phyloP scores from a whole-genome alignment of 2,329 filamentous ascomycete species.

The Proliferodiscus dingleyae region DNA sequence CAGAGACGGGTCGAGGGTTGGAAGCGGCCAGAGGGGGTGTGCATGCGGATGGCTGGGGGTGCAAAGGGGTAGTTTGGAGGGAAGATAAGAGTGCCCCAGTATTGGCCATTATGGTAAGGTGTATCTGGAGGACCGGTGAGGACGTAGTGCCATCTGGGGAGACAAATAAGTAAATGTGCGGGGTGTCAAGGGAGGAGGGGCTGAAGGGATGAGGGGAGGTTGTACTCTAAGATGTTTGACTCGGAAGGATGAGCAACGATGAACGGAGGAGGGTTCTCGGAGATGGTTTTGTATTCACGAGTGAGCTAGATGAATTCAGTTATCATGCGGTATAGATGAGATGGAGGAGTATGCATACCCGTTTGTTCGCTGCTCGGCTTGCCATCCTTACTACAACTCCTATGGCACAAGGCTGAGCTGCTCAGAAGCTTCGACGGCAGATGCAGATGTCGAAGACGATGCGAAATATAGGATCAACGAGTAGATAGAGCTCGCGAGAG shows the following conservation, averaged over 20 bases:
- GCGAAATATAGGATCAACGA: constrained; percentile 24
- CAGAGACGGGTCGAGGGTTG: constrained; percentile 88
- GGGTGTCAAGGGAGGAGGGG: background rate
- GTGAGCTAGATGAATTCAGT: constrained; percentile 43
- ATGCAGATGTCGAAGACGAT: too few species aligned
- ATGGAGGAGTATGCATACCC: constrained; percentile 47
- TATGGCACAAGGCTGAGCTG: constrained; percentile 14
- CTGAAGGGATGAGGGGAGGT: constrained; percentile 10
- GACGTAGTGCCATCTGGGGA: constrained; percentile 80
- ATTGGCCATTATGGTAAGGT: constrained; percentile 90
- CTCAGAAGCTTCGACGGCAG: too few species aligned
- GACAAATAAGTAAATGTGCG: constrained; percentile 6
- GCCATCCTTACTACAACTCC: constrained; percentile 58
- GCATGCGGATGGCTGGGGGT: constrained; percentile 96
- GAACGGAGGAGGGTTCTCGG: constrained; percentile 78
- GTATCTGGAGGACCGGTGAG: constrained; percentile 92
- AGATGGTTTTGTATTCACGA: constrained; percentile 60
- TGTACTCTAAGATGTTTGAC: constrained; percentile 82
- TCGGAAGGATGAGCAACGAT: constrained; percentile 88
- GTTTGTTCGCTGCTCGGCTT: constrained; percentile 66
- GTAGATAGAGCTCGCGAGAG: background rate
- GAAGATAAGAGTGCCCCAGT: constrained; percentile 96
- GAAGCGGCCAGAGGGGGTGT: constrained; percentile 93
- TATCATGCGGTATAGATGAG: constrained; percentile 37
- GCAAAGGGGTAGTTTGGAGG: constrained; percentile 96